Base-by-base conservation (phyloP, 768 basidiomycete species). In the Leccinum broughii region DNA sequence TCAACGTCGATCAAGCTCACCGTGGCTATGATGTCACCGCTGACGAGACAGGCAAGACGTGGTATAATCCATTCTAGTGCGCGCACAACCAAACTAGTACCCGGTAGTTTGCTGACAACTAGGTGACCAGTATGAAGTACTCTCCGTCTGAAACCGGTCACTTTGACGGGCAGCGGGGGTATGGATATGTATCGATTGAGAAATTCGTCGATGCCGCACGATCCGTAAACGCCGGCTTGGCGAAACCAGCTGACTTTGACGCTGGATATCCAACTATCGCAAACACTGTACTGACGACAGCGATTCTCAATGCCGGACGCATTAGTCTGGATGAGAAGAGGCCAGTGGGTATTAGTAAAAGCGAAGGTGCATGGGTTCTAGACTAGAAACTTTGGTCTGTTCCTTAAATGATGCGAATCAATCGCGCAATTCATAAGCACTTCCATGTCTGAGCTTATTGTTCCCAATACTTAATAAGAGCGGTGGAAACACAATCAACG, bases 161-260 rank as follows among this genome's bases (percentile, higher is more conserved):
- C 76, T 96, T 97, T 70, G 95, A 96, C 69, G 95, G 95, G 30
- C 95, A 95, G 76, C 85, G 89, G 58, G 94, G 94, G 15, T 97
- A 97, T 73, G 95, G 91, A 62, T 87, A 96, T 72, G 79, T 95
- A 67, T 94, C 92, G 17, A 91, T 95, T 66, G 93, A 93, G 75
- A 95, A 91, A 75, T 95, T 95, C 76, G 79, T 96, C 71, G 93
- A 92, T 70, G 91, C 90, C 17, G 86, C 88, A 48, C 83, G 88
- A 55, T 83, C 81, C 62, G 90, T 95, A 67, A 93, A 94, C 68
- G 85, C 88, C 24, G 85, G 88, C 8, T 70, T 79, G 56, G 77
- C 83, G 54, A 82, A 83, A 70, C 84, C 93, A 22, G 78, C 72
- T 35, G 88, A 91, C 59, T 96, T 87, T 74, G 93, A 97, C 75